Base-by-base conservation (phyloP, 116 monocot genomes). In the Dioscorea cayenensis region DNA sequence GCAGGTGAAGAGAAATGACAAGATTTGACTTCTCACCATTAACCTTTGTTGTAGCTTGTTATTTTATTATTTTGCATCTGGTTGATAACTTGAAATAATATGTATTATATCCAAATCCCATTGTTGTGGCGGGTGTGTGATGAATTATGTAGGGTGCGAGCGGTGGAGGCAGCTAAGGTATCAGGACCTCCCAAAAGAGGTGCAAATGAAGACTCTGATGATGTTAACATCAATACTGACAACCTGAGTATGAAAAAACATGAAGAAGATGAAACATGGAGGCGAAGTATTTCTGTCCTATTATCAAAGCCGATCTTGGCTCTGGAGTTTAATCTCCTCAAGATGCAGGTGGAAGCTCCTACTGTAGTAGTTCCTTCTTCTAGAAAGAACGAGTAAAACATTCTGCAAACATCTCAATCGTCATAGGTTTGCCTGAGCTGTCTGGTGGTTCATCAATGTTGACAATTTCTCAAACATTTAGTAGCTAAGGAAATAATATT, bases 271-370 rank as follows among this genome's bases (percentile, higher is more conserved):
- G 76, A 83, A 10, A 73, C 25, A 20, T 48, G 71, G 50, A 64
- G 85, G 17, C 69, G 51, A n/a, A 82, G 88, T 63, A 73, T 91
- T 60, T 73, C 80, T 5, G 85, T 95, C 37, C 64, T 95, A 28
- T 51, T 87, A 29, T 89, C 95, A 2, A 95, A 85, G 64, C 90
- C 90, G 32, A 75, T 90, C 48, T 64, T 90, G 68, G 86, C 90
- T 27, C 62, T 83, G 61, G 69, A 86, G 63, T 90, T 90, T 72
- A 81, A 77, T 68, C 71, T 63, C 36, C 79, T 90, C 5, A 78
- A 72, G 71, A 90, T 90, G 90, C 72, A 77, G 28, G 90, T 84
- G 32, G 76, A 84, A 18, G 80, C 83, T 73, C 90, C 90, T 25
- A 74, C 37, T 25, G 19, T 70, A 16, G 7, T 58, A 3, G 23